A percentile compares a stretch with the other conserved stretches of the same genome.
Conservation (phyloP, 345 rosid species). For the Rubroshorea leprosula region DNA sequence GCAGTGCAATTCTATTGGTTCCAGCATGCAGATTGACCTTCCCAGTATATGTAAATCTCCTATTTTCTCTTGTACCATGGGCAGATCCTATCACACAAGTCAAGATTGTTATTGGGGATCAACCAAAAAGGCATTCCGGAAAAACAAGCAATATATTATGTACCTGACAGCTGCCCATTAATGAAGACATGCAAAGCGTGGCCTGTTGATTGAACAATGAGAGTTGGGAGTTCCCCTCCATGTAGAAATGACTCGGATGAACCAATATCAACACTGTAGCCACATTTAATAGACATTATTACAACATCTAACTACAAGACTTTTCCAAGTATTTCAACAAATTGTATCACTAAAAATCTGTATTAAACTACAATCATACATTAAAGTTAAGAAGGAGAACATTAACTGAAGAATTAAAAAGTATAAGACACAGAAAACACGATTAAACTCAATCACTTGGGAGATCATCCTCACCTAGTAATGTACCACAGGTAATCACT, state of each 20-base stretch:
- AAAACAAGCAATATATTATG: not conserved
- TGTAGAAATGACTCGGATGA: constrained; percentile 78
- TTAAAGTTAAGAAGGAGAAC: no score
- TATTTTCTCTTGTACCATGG: constrained; percentile 71
- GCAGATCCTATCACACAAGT: constrained; percentile 62
- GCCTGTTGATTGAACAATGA: constrained; percentile 79
- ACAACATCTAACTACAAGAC: not conserved
- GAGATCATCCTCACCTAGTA: constrained; percentile 29
- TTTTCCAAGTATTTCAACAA: not conserved
- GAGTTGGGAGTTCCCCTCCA: constrained; percentile 90
- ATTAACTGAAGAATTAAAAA: no score
- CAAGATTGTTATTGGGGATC: not conserved
- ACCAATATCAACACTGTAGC: constrained; percentile 65
- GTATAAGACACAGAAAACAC: no score
- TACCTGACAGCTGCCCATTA: constrained; percentile 91
- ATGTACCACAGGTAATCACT: constrained; percentile 68
- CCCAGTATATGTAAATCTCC: constrained; percentile 67
- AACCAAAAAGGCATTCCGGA: not conserved
- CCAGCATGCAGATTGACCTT: constrained; percentile 81
- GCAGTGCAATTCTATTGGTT: constrained; percentile 76
- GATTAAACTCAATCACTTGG: not conserved
- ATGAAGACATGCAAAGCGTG: constrained; percentile 91
- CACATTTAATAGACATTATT: constrained; percentile 14
- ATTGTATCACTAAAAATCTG: no score
- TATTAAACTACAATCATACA: no score